Percentiles rank a stretch among this genome's conserved stretches.
Conservation (phyloP, 805 yeast genomes). For the Maudiozyma barnettii region DNA sequence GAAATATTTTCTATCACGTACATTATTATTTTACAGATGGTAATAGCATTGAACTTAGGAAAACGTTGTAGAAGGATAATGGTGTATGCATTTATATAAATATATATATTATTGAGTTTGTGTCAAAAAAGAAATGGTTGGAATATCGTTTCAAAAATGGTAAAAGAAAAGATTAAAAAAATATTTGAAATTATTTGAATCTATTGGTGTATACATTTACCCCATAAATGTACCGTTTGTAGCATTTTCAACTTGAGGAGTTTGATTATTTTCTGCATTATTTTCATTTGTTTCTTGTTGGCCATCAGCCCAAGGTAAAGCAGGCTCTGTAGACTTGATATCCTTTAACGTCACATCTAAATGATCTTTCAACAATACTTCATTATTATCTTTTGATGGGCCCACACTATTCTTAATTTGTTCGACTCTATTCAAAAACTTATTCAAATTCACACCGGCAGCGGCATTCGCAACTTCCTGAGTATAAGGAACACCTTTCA, state of each 20-base stretch:
- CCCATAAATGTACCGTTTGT: slow-evolving; percentile 4
- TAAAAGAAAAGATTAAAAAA: too few species aligned
- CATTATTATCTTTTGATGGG: slow-evolving; percentile 37
- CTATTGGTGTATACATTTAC: neutral
- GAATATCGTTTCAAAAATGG: neutral
- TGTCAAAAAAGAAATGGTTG: neutral
- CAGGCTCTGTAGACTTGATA: slow-evolving; percentile 27
- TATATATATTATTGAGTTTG: neutral
- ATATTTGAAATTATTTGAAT: neutral
- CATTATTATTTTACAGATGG: too few species aligned
- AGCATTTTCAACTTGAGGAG: neutral
- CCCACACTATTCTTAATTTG: slow-evolving; percentile 45
- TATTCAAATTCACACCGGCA: slow-evolving; percentile 63
- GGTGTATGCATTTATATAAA: neutral
- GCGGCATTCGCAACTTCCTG: slow-evolving; percentile 88
- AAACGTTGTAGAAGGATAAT: neutral
- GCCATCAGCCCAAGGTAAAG: slow-evolving; percentile 18
- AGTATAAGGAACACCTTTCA: slow-evolving; percentile 75
- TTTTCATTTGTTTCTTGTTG: neutral
- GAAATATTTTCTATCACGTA: too few species aligned
- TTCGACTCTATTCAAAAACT: slow-evolving; percentile 56
- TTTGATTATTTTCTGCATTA: neutral
- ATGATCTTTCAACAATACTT: slow-evolving; percentile 28
- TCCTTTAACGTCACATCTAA: slow-evolving; percentile 19
- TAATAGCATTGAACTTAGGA: too few species aligned